Base-by-base conservation (phyloP, 139 green algal species). In the Mychonastes homosphaera region DNA sequence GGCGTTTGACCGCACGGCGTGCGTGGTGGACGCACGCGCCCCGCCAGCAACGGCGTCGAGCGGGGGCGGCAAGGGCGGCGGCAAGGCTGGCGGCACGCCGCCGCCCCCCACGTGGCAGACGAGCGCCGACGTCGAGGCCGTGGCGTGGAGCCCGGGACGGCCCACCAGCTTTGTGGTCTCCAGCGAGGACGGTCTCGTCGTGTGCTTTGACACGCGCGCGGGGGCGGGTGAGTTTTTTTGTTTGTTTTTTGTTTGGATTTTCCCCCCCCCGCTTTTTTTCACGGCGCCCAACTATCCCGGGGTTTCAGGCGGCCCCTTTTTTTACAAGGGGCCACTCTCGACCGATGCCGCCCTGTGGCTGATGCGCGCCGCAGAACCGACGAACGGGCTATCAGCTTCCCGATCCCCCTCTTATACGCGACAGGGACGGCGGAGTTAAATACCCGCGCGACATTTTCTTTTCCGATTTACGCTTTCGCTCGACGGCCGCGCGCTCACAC, bases 91-190 rank as follows among this genome's bases (percentile, higher is more conserved):
- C 23, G 30, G 32, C 47, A 55, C 2, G 30, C 40, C 29, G 19
- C 24, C 44, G 44, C 12, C 61, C 5, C 56, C 65, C 9, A 51
- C 6, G 4, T 96, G 87, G 88, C 23, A 53, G 9, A 9, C 96
- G 2, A 71, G 54, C 29, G 77, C 89, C 26, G 91, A 98, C 66
- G 81, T 92, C 45, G 91, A 98, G 79, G 73, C 76, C 19, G 55
- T 95, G 21, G 60, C 70, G 9, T 98, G 91, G 91, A 69, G 80
- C 62, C 80, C 87, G 5, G 67, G 84, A 64, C 51, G 69, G 13
- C 86, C 87, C 23, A 88, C 81, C 3, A 62, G 59, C 30, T 97
- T 97, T 74, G 59, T 95, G 51, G 90, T 92, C n/a, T 85, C 85
- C 7, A 64, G 50, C 8, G 87, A 95, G 54, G 76, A 94, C 55